Percentiles rank a stretch among this genome's conserved stretches.
Conservation (phyloP, 2,329 filamentous ascomycete genomes). For the Epicoccum sorghinum region DNA sequence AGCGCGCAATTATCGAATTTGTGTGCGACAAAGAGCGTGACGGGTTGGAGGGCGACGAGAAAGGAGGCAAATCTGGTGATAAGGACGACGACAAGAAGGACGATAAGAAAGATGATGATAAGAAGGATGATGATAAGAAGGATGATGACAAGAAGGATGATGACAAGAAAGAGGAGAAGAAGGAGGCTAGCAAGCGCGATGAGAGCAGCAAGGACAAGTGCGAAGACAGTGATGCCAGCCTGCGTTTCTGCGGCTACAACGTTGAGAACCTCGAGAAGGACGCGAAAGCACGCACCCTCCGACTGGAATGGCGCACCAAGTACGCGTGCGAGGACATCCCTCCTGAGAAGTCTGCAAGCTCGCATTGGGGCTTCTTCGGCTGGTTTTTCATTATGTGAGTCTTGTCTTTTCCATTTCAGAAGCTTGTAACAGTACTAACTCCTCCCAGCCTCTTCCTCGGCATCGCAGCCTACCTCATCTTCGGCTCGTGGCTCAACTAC, state of each 20-base stretch:
- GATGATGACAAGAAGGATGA: constrained; percentile 37
- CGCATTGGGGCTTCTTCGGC: constrained; percentile 93
- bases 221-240: constrained; percentile 54
- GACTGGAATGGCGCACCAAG: constrained; percentile 85
- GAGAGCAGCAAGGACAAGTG: constrained; percentile 46
- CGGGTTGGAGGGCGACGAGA: constrained; percentile 72
- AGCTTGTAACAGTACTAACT: constrained; percentile 14
- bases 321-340: constrained; percentile 69
- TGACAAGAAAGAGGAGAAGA: constrained; percentile 28
- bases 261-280: constrained; percentile 58
- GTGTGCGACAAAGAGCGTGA: constrained; percentile 75
- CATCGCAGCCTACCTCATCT: constrained; percentile 90
- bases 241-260: constrained; percentile 79
- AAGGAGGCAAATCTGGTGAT: constrained; percentile 19
- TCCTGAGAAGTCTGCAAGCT: constrained; percentile 54
- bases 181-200: constrained; percentile 28
- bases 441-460: constrained; percentile 75
- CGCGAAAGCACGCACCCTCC: constrained; percentile 64
- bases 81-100: constrained; percentile 24
- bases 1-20: constrained; percentile 84
- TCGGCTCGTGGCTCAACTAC: constrained; percentile 98
- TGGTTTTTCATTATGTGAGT: constrained; percentile 93
- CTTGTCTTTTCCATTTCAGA: background rate
- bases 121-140: constrained; percentile 28
- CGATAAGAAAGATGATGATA: constrained; percentile 37